phyloP scores from a whole-genome alignment of 2,329 filamentous ascomycete species.

The Dothiorella sarmentorum region DNA sequence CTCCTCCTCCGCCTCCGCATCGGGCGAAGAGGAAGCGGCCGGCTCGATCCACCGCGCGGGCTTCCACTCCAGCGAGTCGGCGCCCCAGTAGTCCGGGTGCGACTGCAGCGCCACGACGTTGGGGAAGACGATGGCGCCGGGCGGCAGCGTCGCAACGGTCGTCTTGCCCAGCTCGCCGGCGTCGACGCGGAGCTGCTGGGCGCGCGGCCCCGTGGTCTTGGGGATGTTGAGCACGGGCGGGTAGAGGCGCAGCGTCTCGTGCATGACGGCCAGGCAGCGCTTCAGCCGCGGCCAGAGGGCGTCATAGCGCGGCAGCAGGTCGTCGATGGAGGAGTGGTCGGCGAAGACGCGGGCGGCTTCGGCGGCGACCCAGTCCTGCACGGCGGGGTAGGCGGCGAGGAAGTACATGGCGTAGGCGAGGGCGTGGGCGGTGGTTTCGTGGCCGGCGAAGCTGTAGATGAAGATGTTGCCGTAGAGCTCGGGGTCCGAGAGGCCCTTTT shows the following conservation, averaged over 20 bases:
- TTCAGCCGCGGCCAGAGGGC: slow-evolving; percentile 43
- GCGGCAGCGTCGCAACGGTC: background rate
- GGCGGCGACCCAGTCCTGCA: slow-evolving; percentile 52
- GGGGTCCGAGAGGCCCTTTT: slow-evolving; percentile 58
- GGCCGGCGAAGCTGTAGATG: slow-evolving; percentile 31
- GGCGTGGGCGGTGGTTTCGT: slow-evolving; percentile 43
- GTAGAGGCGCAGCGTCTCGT: slow-evolving; percentile 30
- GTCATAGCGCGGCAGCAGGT: slow-evolving; percentile 18
- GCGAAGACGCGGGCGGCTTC: slow-evolving; percentile 43
- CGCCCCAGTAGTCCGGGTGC: background rate
- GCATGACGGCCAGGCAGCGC: slow-evolving; percentile 49
- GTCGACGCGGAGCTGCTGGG: background rate
- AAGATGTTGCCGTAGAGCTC: slow-evolving; percentile 33
- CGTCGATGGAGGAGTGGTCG: slow-evolving; percentile 14
- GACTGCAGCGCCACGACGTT: slow-evolving; percentile 10
- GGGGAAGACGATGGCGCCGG: background rate
- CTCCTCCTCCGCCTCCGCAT: background rate
- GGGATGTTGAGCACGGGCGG: slow-evolving; percentile 24
- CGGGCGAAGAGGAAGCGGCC: no score
- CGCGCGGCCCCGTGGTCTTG: background rate
- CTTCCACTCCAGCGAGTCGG: background rate
- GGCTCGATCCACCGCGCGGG: background rate
- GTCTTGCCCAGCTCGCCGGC: background rate
- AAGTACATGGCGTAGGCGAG: slow-evolving; percentile 49
- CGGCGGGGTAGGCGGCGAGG: slow-evolving; percentile 45